Conservation (phyloP, 2,329 filamentous ascomycete species). For the Pseudogymnoascus sp. region DNA sequence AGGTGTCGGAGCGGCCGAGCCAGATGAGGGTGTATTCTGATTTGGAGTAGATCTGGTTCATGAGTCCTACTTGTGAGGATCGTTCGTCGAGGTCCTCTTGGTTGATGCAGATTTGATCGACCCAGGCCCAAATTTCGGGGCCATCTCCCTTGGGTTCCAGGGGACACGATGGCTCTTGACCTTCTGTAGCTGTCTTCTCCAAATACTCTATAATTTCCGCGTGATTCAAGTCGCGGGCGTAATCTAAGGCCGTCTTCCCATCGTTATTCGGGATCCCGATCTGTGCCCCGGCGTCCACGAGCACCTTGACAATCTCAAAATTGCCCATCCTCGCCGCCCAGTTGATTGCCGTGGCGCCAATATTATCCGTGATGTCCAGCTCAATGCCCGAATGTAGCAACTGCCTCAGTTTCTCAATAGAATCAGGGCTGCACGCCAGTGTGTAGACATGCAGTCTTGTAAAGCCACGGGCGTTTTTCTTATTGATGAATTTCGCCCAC, state of each 20-base stretch:
- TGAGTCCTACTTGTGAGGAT: constrained; percentile 12
- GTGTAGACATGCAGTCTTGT: neutral
- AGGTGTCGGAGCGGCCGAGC: constrained; percentile 13
- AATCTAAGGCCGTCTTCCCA: neutral
- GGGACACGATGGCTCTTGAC: neutral
- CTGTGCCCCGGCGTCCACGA: neutral
- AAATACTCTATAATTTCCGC: neutral
- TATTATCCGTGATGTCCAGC: neutral
- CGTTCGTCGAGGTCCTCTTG: constrained; percentile 13
- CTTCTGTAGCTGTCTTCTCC: neutral
- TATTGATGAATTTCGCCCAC: neutral
- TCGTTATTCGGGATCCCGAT: neutral
- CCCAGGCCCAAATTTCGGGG: constrained; percentile 12
- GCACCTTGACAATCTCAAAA: neutral
- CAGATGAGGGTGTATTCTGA: constrained; percentile 11
- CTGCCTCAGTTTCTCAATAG: neutral
- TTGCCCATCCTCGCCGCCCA: neutral
- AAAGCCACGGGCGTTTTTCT: neutral
- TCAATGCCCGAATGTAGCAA: neutral
- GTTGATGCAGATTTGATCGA: constrained; percentile 19
- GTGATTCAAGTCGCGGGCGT: neutral
- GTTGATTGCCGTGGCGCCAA: neutral
- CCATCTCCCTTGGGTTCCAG: neutral
- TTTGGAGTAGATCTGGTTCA: constrained; percentile 15
- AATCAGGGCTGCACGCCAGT: neutral